Base-by-base conservation (phyloP, 2,329 filamentous ascomycete species). In the Xylariaceae sp. region DNA sequence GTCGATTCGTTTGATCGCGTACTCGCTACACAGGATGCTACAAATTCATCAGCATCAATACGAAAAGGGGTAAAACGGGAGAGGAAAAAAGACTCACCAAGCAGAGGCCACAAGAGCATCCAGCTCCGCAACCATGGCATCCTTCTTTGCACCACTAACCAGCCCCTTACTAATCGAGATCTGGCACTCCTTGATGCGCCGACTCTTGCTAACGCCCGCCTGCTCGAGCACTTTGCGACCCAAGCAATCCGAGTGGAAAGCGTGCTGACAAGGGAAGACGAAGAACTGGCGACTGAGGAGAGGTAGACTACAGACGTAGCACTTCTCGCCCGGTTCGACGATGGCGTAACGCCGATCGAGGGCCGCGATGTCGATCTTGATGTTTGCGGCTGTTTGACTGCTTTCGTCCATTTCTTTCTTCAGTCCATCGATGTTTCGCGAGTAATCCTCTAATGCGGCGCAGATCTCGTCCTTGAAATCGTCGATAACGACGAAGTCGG, bases 381-480 rank as follows among this genome's bases (percentile, higher is more conserved):
- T 97, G 69, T 96, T 91, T 35, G 87, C 84, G 0, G 94, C 93
- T 11, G 94, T 97, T 62, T 87, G 85, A 8, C 91, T 89, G 3
- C 88, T 91, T 71, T 96, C 91, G 73, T 99, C 94, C 94, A 99
- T 99, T 74, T 97, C 93, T 65, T 88, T 86, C 70, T 92, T 92
- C 45, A 99, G 78, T 1, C 80, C 80, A 69, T 97, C 94, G 66
- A 99, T 99, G 66, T 90, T 91, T 44, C 90, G 88, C 51, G 87
- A 89, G 76, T 99, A 99, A 64, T 95, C 90, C 74, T 99, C 94
- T 1, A 99, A 82, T 0, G 95, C 94, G 0, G 85, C 81, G 76
- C 94, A 99, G 44, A 99, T 97, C 73, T 99, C 94, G 64, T 97
- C 92, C 72, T 97, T 97, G 82, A 99, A 99, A 74, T 97, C 94